These are phyloP conservation scores for Hypoxylon fuscum DNA, from an alignment of 495 filamentous ascomycete genomes.

Conservation along the genomic window DNA sequence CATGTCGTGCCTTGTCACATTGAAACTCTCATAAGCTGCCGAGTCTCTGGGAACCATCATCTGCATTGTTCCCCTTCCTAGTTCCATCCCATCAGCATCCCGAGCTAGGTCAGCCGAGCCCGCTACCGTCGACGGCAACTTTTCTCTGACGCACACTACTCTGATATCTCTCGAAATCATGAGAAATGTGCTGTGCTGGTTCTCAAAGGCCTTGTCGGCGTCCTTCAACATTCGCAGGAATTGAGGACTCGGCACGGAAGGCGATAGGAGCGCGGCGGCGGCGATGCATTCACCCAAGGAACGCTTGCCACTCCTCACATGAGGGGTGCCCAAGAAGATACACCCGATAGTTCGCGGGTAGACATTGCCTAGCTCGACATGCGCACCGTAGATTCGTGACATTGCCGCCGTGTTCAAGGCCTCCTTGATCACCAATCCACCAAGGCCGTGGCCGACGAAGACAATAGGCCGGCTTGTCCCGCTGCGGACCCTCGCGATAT, in stretches of 20 bases:
- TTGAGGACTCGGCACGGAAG: conserved; percentile 25
- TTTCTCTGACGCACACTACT: conserved; percentile 44
- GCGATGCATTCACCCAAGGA: conserved; percentile 44
- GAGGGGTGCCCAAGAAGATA: conserved; percentile 54
- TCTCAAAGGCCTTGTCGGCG: conserved; percentile 33
- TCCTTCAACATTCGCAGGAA: conserved; percentile 36
- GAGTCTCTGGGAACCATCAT: conserved; percentile 45
- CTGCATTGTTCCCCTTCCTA: conserved; percentile 39
- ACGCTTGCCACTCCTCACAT: conserved; percentile 43
- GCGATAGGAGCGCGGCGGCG: conserved; percentile 36
- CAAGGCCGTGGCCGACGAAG: conserved; percentile 50
- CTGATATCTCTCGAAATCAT: conserved; percentile 45
- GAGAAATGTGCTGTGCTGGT: conserved; percentile 39
- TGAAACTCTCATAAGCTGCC: conserved; percentile 41
- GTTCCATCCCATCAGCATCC: conserved; percentile 35
- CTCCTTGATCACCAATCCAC: conserved; percentile 50
- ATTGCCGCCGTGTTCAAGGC: conserved; percentile 45
- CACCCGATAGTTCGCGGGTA: conserved; percentile 46
- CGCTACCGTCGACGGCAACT: conserved; percentile 36
- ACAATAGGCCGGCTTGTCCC: conserved; percentile 47
- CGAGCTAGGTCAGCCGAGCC: conserved; percentile 34
- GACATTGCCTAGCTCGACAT: conserved; percentile 44
- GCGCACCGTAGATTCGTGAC: conserved; percentile 44
- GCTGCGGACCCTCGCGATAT: conserved; percentile 35
- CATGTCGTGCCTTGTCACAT: conserved; percentile 39